Conservation (phyloP, 371 early-diverging fungal genomes). For the Mucor indicus region DNA sequence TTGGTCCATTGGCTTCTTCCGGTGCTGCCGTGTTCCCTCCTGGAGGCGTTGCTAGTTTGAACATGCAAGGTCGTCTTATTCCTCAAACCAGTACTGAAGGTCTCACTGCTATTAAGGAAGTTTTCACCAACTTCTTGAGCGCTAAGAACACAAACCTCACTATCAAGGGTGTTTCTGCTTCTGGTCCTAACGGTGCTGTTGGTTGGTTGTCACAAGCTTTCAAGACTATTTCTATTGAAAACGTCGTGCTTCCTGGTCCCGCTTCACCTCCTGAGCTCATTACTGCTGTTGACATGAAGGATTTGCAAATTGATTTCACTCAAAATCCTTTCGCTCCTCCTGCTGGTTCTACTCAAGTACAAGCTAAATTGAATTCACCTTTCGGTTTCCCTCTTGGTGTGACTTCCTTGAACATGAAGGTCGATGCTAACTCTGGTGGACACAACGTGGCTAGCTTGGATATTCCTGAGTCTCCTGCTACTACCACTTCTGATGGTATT, state of each 20-base stretch:
- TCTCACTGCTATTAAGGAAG: conserved; percentile 41
- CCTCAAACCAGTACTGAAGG: conserved; percentile 46
- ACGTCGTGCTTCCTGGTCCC: conserved; percentile 49
- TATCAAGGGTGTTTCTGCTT: conserved; percentile 49
- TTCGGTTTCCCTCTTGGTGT: conserved; percentile 61
- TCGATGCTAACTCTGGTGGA: conserved; percentile 31
- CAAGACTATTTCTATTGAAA: conserved; percentile 44
- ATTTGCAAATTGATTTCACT: conserved; percentile 55
- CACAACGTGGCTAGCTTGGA: conserved; percentile 42
- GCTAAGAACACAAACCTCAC: conserved; percentile 40
- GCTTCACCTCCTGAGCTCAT: conserved; percentile 30
- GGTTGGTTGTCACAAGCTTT: conserved; percentile 57
- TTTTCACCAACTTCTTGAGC: conserved; percentile 49
- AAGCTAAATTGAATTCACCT: conserved; percentile 52
- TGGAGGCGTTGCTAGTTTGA: conserved; percentile 20
- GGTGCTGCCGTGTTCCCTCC: conserved; percentile 41
- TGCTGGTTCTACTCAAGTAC: conserved; percentile 47
- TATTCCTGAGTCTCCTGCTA: conserved; percentile 46
- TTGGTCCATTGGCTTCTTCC: conserved; percentile 39
- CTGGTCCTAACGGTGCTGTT: conserved; percentile 51
- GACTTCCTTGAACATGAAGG: conserved; percentile 43
- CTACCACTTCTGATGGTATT: conserved; percentile 37
- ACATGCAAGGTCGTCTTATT: conserved; percentile 55
- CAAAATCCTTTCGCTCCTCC: conserved; percentile 45
- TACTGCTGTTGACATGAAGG: conserved; percentile 47